Evolutionary conservation across 805 yeast genomes (phyloP).

Genomic region (Brettanomyces anomalus): DNA sequence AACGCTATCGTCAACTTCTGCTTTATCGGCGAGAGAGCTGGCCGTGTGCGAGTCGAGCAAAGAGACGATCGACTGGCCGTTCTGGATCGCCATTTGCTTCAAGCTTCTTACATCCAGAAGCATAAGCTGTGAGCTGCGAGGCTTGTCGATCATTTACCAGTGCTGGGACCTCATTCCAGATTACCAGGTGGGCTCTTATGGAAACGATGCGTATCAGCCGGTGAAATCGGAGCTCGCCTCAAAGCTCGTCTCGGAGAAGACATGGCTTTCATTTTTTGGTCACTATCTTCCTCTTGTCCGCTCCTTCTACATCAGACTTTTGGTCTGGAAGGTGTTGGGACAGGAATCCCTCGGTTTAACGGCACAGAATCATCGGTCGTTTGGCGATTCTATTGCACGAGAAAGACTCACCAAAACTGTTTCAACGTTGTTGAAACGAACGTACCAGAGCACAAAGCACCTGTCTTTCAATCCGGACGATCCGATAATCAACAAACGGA

Average conservation of each 20-base stretch:
- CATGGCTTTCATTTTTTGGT: slow-evolving; percentile 52
- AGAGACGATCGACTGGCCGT: slow-evolving; percentile 50
- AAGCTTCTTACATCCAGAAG: slow-evolving; percentile 57
- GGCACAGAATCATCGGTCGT: slow-evolving; percentile 4
- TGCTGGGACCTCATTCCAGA: slow-evolving; percentile 64
- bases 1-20: too few relatives aligned
- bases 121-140: slow-evolving; percentile 52
- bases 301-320: slow-evolving; percentile 53
- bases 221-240: slow-evolving; percentile 39
- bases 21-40: too few relatives aligned
- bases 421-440: slow-evolving; percentile 23
- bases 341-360: slow-evolving; percentile 11
- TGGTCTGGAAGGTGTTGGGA: slow-evolving; percentile 55
- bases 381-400: slow-evolving; percentile 11
- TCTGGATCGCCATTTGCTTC: slow-evolving; percentile 58
- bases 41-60: slow-evolving; percentile 5
- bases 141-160: slow-evolving; percentile 59
- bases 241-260: slow-evolving; percentile 42
- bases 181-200: slow-evolving; percentile 28
- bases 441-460: slow-evolving; percentile 17
- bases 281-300: slow-evolving; percentile 80
- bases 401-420: slow-evolving; percentile 14
- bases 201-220: slow-evolving; percentile 25
- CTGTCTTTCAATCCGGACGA: slow-evolving; percentile 19
- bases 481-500: slow-evolving; percentile 40